Percentiles rank a stretch among this genome's conserved stretches.
Conservation (phyloP, 352 stramenopile species). For the Globisporangium camurandrum region DNA sequence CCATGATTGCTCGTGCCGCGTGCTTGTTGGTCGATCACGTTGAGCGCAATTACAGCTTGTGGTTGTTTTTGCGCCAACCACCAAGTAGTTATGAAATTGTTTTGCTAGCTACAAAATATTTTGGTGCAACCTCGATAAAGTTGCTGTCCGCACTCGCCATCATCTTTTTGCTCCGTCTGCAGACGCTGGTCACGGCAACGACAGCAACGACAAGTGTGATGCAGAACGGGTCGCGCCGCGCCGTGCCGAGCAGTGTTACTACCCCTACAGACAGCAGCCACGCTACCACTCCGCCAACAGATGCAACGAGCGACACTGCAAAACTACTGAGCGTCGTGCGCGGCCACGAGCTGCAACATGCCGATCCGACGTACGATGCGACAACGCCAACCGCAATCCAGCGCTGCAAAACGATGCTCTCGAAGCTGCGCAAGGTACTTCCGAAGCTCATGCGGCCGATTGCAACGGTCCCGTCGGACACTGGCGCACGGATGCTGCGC, state of each 20-base stretch:
- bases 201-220: not conserved
- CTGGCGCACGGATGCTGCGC: slow-evolving; percentile 29
- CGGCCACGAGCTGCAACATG: slow-evolving; percentile 39
- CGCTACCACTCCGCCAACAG: too few species aligned
- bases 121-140: too few species aligned
- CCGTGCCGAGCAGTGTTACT: not conserved
- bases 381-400: slow-evolving; percentile 24
- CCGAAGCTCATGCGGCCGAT: slow-evolving; percentile 61
- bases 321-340: slow-evolving; percentile 36
- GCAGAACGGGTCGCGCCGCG: not conserved
- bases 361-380: slow-evolving; percentile 31
- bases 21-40: too few species aligned
- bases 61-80: too few species aligned
- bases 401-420: slow-evolving; percentile 59
- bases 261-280: too few species aligned
- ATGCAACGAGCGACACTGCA: slow-evolving; percentile 43
- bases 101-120: too few species aligned
- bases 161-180: too few species aligned
- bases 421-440: slow-evolving; percentile 58
- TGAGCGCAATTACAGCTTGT: too few species aligned
- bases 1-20: slow-evolving; percentile 25
- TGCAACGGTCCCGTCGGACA: slow-evolving; percentile 20
- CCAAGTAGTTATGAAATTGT: too few species aligned
- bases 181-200: too few species aligned
- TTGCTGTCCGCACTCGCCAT: too few species aligned